Evolutionary conservation across 352 stramenopile genomes (phyloP), one percentile per base, ranked within the genome.

Genomic region (Phytophthora ramorum): DNA sequence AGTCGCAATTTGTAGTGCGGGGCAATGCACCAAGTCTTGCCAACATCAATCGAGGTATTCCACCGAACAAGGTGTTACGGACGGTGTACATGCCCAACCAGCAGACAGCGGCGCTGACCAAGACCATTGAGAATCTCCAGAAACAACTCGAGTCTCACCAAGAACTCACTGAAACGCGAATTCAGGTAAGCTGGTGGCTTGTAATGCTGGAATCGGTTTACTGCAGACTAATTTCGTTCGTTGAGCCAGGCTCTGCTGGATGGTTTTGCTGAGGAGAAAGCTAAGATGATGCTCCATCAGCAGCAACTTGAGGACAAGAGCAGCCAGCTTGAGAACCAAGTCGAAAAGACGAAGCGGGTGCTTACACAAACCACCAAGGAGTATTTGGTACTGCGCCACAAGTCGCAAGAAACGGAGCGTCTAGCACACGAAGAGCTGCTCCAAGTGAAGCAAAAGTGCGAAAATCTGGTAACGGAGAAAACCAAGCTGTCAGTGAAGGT

Each of bases 21-120:
- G 44, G 50, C 1, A 61, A 72, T 45, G 51, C 50, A 7, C 41
- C 67, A 40, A 75, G 56, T 45, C 32, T 69, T 6, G 53, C 46
- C n/a, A 68, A 66, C 2, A 48, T 71, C 0, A 66, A 4, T 20
- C 40, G 48, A 40, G 37, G 34, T 5, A 55, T 73, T 9, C 58
- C 60, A 7, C 46, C 50, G 2, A 81, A 57, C 47, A 81, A 83
- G 30, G 78, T 94, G 35, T 60, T 96, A 17, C 79, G 85, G 3
- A 96, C 85, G 16, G 76, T 94, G 16, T 96, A 93, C 52, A 78
- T 94, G 70, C 86, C 85, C 3, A 91, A 85, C 58, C 84, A 91
- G 7, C 81, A 92, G 52, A 75, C 79, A 2, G 78, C 82, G 10
- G 62, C 50, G 28, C 68, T 95, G 17, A 60, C 71, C 6, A 72